phyloP scores from a whole-genome alignment of 805 yeast species.

The Hanseniaspora jakobsenii region DNA sequence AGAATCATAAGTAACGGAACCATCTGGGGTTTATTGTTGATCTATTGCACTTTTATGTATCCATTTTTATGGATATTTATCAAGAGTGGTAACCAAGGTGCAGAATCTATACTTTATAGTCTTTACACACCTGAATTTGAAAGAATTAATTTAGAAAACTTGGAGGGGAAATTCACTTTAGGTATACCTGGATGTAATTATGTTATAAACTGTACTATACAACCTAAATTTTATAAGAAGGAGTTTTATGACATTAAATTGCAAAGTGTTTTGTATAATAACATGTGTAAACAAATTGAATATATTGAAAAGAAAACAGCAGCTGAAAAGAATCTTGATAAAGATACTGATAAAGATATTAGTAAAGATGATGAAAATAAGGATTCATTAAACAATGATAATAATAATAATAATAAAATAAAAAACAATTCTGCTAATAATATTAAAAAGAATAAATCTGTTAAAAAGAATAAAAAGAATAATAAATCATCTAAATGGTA shows the following conservation, averaged over 20 bases:
- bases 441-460: slow-evolving; percentile 4
- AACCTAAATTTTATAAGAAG: slow-evolving; percentile 41
- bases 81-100: slow-evolving; percentile 66
- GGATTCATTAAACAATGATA: not conserved
- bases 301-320: slow-evolving; percentile 62
- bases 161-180: slow-evolving; percentile 19
- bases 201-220: slow-evolving; percentile 15
- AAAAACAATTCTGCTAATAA: slow-evolving; percentile 5
- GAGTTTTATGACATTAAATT: slow-evolving; percentile 54
- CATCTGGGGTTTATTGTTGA: slow-evolving; percentile 47
- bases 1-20: slow-evolving; percentile 69
- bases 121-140: slow-evolving; percentile 59
- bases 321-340: slow-evolving; percentile 42
- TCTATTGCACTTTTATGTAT: slow-evolving; percentile 45
- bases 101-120: slow-evolving; percentile 62
- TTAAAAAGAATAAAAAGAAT: slow-evolving; percentile 1
- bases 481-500: too few species aligned
- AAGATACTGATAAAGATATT: slow-evolving; percentile 15
- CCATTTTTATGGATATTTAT: slow-evolving; percentile 77
- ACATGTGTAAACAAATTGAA: slow-evolving; percentile 47
- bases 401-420: not conserved
- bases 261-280: slow-evolving; percentile 48
- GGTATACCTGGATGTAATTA: slow-evolving; percentile 55
- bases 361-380: slow-evolving; percentile 19
- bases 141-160: slow-evolving; percentile 48